Evolutionary conservation across 192 early-diverging fungal genomes (phyloP).

Genomic region (Backusella circina): DNA sequence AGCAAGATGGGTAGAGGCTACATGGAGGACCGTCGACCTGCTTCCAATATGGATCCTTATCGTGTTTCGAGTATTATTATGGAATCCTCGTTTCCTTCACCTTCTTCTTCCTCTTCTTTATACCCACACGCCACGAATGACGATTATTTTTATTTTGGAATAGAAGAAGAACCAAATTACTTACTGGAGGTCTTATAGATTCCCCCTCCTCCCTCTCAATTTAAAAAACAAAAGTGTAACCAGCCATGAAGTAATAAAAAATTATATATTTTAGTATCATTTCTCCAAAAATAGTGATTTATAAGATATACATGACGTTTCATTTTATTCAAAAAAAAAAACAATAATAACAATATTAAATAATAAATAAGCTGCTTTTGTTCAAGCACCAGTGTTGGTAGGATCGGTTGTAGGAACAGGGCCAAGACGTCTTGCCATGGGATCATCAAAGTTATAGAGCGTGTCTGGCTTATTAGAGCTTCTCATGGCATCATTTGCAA

Average conservation of each 20-base stretch:
- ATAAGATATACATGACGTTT: neutral
- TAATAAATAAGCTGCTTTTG: neutral
- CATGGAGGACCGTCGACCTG: slow-evolving; percentile 52
- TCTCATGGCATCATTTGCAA: slow-evolving; percentile 15
- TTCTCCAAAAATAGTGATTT: neutral
- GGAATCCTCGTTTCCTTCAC: slow-evolving; percentile 30
- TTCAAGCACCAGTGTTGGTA: slow-evolving; percentile 19
- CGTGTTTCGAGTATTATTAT: slow-evolving; percentile 48
- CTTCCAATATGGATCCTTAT: slow-evolving; percentile 56
- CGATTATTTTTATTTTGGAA: neutral
- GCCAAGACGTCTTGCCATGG: slow-evolving; percentile 11
- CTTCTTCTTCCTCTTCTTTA: neutral
- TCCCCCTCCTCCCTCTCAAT: too few species aligned
- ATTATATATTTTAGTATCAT: neutral
- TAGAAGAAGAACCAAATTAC: neutral
- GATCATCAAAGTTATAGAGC: slow-evolving; percentile 17
- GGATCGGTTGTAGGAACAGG: slow-evolving; percentile 8
- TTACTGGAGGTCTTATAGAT: neutral
- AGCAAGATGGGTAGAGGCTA: slow-evolving; percentile 45
- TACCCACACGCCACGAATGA: neutral
- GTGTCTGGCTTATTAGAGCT: neutral
- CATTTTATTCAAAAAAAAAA: neutral
- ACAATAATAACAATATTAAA: neutral
- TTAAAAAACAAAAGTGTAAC: neutral
- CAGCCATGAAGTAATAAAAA: neutral